Evolutionary conservation across 2,329 filamentous ascomycete species (phyloP), one percentile per base, ranked within the genome.

Genomic region (Cytospora schulzeri): DNA sequence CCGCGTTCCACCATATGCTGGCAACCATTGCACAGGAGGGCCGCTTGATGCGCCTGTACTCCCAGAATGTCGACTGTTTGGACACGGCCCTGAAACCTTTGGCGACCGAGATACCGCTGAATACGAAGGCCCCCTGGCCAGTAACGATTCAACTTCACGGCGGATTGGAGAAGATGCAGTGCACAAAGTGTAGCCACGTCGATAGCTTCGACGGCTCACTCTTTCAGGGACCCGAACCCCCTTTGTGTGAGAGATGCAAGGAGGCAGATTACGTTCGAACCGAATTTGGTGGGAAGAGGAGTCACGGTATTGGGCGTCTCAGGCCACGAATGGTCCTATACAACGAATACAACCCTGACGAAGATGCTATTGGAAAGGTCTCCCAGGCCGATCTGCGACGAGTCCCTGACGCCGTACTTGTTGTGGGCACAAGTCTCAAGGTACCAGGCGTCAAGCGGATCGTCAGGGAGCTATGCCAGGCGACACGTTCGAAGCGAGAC

Each of bases 261-360:
- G 86, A 85, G 67, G 86, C 87, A 64, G 94, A 99, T 73, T 78
- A 86, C 64, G 85, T 93, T 56, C 91, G 95, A 71, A 91, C 90
- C 19, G 83, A 84, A 5, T 82, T 88, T 67, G 91, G 88, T 15
- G 93, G 93, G 57, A 94, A 97, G 77, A 88, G 95, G 65, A 96
- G 93, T 73, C 95, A 97, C 73, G 95, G 95, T 1, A 91, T 99
- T 71, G 95, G 95, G 51, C 88, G 91, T 67, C 80, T 99, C 68
- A 88, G 95, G 26, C 95, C 95, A 26, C 87, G 95, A 64, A 97
- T 99, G 80, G 94, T 98, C 5, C 84, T 99, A 12, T 99, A 99
- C 80, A 97, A 98, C 74, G 95, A 99, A 76, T 90, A 92, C 75
- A 97, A 98, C 73, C 95, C 95, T 0, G 95, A 99, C 69, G 92